Evolutionary conservation across 129 eudicot genomes (phyloP).

Genomic region (Arctium minus): DNA sequence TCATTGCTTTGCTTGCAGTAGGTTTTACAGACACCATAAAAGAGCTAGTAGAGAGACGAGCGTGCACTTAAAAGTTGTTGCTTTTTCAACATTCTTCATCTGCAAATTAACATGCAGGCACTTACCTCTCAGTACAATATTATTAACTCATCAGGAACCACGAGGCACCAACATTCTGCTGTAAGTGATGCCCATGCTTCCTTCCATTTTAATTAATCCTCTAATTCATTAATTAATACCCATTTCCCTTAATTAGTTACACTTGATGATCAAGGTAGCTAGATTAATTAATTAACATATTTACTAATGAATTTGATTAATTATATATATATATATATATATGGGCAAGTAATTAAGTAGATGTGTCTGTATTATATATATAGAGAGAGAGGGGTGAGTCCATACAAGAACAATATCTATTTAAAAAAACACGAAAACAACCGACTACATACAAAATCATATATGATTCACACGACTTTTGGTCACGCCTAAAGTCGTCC

Average conservation of each 20-base stretch:
- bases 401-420: too few species aligned
- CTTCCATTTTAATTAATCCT: not conserved
- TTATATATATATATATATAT: constrained; percentile 9
- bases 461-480: too few species aligned
- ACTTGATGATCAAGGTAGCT: not conserved
- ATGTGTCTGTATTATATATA: not conserved
- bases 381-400: not conserved
- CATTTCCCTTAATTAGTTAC: constrained; percentile 25
- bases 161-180: constrained; percentile 69
- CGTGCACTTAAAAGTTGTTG: constrained; percentile 47
- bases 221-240: constrained; percentile 1
- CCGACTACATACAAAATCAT: too few species aligned
- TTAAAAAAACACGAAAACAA: not conserved
- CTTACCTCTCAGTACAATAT: constrained; percentile 62
- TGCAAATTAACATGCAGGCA: constrained; percentile 47
- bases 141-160: constrained; percentile 41
- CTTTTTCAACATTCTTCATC: constrained; percentile 32
- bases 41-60: constrained; percentile 9
- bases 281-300: not conserved
- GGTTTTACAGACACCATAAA: constrained; percentile 19
- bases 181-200: constrained; percentile 56
- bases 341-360: too few species aligned
- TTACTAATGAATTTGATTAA: not conserved
- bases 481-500: too few species aligned
- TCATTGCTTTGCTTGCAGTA: not conserved